A percentile compares a stretch with the other conserved stretches of the same genome.
These are phyloP conservation scores for Lyophyllum decastes DNA, from an alignment of 768 basidiomycete species.

Conservation along the genomic window DNA sequence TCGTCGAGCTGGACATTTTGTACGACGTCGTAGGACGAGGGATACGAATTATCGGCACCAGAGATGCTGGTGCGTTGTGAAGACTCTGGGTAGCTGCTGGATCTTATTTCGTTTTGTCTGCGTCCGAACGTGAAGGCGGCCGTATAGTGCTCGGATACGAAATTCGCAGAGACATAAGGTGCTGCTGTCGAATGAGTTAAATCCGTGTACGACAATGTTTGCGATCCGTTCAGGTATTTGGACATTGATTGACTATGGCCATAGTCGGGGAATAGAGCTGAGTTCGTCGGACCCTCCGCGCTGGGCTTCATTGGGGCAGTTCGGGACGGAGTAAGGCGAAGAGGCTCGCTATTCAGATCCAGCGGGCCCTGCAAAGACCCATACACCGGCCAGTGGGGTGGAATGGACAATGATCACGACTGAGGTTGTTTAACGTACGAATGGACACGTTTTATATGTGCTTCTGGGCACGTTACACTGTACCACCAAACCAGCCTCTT, in stretches of 20 bases:
- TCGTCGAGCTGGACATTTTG: neutral
- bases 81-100: conserved; percentile 21
- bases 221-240: neutral
- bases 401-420: neutral
- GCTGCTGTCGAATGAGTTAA: neutral
- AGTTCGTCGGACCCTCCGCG: neutral
- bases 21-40: neutral
- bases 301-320: neutral
- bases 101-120: neutral
- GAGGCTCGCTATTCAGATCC: neutral
- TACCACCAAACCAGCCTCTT: neutral
- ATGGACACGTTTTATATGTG: neutral
- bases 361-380: neutral
- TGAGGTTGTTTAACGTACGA: neutral
- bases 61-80: conserved; percentile 18
- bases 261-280: conserved; percentile 1
- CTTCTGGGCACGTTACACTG: neutral
- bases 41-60: conserved; percentile 1
- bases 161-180: neutral
- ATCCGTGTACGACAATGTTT: neutral
- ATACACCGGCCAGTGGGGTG: neutral
- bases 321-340: neutral
- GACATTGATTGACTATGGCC: neutral
- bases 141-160: neutral
- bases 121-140: neutral